A percentile compares a stretch with the other conserved stretches of the same genome.
phyloP scores from a whole-genome alignment of 306 rosid species.

The Rosa chinensis region DNA sequence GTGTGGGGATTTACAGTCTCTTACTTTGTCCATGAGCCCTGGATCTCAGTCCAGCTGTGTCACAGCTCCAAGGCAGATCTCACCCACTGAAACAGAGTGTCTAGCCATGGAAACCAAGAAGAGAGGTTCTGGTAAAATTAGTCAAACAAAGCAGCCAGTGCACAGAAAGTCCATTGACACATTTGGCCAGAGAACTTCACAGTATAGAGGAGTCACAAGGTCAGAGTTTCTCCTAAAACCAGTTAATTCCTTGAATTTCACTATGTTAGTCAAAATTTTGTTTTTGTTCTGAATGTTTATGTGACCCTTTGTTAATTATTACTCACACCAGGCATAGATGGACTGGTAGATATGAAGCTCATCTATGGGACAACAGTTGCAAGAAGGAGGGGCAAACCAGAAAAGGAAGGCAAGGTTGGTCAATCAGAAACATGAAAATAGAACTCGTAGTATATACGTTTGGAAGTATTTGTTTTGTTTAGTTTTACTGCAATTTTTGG shows the following conservation, averaged over 20 bases:
- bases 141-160: conserved; percentile 71
- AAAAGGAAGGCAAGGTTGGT: conserved; percentile 97
- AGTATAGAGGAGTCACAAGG: conserved; percentile 97
- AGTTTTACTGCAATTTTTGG: conserved; percentile 9
- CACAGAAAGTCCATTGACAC: conserved; percentile 94
- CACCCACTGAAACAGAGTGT: conserved; percentile 55
- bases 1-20: conserved; percentile 70
- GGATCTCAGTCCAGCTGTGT: conserved; percentile 98
- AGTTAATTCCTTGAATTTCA: background rate
- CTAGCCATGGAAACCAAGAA: conserved; percentile 61
- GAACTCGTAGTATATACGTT: conserved; percentile 10
- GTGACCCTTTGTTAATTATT: background rate
- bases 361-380: conserved; percentile 98
- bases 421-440: background rate
- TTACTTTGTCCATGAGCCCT: conserved; percentile 85
- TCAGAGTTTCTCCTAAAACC: background rate
- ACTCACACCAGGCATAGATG: conserved; percentile 71
- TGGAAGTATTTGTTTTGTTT: conserved; percentile 23
- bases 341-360: conserved; percentile 99
- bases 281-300: background rate
- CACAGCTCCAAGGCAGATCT: conserved; percentile 63
- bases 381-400: conserved; percentile 98
- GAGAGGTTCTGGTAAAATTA: conserved; percentile 58
- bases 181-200: conserved; percentile 96
- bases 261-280: background rate